phyloP scores from a whole-genome alignment of 371 early-diverging fungal genomes.

The Batrachochytrium dendrobatidis region DNA sequence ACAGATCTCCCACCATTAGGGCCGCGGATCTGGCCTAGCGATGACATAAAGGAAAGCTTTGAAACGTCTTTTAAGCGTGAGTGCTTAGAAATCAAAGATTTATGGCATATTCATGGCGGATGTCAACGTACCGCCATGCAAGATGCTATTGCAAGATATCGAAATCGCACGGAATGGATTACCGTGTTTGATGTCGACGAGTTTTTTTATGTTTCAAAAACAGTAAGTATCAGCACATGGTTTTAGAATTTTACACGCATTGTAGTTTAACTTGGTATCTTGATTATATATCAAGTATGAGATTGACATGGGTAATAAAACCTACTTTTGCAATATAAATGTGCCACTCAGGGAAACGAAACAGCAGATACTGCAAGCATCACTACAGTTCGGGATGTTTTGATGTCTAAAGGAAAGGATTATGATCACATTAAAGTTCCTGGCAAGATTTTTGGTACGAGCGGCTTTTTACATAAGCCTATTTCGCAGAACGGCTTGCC shows the following conservation, averaged over 20 bases:
- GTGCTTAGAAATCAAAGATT: background rate
- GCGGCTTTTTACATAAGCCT: background rate
- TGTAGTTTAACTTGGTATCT: constrained; percentile 3
- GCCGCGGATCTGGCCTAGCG: background rate
- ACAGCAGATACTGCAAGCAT: background rate
- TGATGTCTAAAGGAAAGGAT: background rate
- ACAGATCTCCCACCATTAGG: background rate
- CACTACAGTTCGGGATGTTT: background rate
- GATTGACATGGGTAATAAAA: background rate
- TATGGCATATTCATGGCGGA: constrained; percentile 7
- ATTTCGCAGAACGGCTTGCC: background rate
- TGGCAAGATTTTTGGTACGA: constrained; percentile 10
- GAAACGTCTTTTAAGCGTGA: constrained; percentile 1
- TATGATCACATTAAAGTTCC: constrained; percentile 4
- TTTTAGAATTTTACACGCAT: too few relatives aligned
- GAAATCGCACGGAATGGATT: constrained; percentile 7
- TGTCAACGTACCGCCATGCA: constrained; percentile 7
- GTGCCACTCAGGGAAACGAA: background rate
- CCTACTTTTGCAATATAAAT: too few relatives aligned
- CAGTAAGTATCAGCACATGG: background rate
- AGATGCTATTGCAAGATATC: constrained; percentile 5
- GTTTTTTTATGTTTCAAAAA: background rate
- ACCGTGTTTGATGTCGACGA: constrained; percentile 8
- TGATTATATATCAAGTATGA: background rate
- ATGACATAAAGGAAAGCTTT: background rate